These are phyloP conservation scores for Pseudogymnoascus sp. DNA, from an alignment of 2,329 filamentous ascomycete species.

Conservation along the genomic window DNA sequence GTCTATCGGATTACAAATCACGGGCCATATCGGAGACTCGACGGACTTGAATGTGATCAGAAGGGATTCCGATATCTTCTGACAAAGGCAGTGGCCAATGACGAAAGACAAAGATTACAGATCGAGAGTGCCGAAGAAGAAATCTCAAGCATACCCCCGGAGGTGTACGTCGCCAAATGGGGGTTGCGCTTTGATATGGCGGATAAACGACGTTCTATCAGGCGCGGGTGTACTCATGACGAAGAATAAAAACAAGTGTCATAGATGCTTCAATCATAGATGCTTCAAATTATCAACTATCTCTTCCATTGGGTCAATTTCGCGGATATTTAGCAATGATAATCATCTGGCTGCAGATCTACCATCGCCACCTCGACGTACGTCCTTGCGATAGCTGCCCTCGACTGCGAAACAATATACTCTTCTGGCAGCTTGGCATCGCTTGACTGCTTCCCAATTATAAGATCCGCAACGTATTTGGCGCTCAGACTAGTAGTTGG, in stretches of 20 bases:
- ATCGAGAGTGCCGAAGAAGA: not conserved
- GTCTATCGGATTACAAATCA: not conserved
- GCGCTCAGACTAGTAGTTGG: constrained; percentile 63
- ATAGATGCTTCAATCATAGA: not conserved
- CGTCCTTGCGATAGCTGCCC: constrained; percentile 19
- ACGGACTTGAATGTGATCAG: not conserved
- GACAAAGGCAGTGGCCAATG: not conserved
- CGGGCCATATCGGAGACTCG: not conserved
- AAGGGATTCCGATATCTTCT: not conserved
- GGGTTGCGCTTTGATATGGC: not conserved
- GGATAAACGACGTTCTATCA: not conserved
- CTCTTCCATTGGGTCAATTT: not conserved
- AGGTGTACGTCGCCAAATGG: not conserved
- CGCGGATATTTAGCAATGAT: not conserved
- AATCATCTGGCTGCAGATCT: constrained; percentile 18
- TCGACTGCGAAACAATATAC: constrained; percentile 26
- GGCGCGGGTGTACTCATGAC: not conserved
- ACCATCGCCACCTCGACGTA: constrained; percentile 22
- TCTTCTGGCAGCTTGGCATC: constrained; percentile 39
- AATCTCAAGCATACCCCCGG: not conserved
- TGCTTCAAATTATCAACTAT: not conserved
- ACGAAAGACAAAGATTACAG: not conserved
- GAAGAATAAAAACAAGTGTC: not conserved
- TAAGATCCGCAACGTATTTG: constrained; percentile 55
- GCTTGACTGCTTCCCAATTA: constrained; percentile 37